A percentile compares a stretch with the other conserved stretches of the same genome.
Evolutionary conservation across 352 stramenopile genomes (phyloP).

Genomic region (Globisporangium spinosum): DNA sequence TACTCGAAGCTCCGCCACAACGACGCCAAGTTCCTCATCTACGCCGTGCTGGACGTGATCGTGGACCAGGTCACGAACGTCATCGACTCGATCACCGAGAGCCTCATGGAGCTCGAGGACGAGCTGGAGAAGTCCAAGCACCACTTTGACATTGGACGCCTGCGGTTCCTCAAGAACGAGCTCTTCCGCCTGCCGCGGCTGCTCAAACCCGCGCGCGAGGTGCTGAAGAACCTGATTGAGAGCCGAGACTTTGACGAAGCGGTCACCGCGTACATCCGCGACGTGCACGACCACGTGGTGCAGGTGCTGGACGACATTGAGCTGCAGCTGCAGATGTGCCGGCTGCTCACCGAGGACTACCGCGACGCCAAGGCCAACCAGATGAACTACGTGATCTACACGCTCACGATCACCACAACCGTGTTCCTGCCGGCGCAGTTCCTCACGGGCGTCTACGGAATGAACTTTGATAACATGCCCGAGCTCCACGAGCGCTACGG

Average conservation of each 20-base stretch:
- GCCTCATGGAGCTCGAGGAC: conserved; percentile 71
- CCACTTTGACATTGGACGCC: conserved; percentile 62
- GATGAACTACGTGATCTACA: conserved; percentile 91
- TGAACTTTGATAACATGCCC: conserved; percentile 90
- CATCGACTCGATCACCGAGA: conserved; percentile 74
- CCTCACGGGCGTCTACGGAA: conserved; percentile 86
- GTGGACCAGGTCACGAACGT: conserved; percentile 81
- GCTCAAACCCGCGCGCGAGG: conserved; percentile 77
- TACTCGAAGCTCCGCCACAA: conserved; percentile 90
- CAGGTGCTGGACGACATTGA: conserved; percentile 82
- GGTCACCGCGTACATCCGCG: conserved; percentile 79
- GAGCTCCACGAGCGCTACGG: conserved; percentile 80
- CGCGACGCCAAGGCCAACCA: conserved; percentile 79
- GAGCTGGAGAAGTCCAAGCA: conserved; percentile 63
- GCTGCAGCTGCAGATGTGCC: conserved; percentile 77
- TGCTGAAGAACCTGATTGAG: conserved; percentile 83
- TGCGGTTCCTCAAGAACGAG: conserved; percentile 78
- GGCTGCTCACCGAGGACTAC: conserved; percentile 76
- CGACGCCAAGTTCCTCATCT: conserved; percentile 84
- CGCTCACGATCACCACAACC: conserved; percentile 87
- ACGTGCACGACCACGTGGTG: conserved; percentile 81
- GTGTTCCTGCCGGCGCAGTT: conserved; percentile 87
- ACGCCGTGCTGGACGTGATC: conserved; percentile 84
- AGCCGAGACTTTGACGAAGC: conserved; percentile 77
- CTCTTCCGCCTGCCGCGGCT: conserved; percentile 70